phyloP scores from a whole-genome alignment of 1,139 yeast species.

The Hyphopichia burtonii region DNA sequence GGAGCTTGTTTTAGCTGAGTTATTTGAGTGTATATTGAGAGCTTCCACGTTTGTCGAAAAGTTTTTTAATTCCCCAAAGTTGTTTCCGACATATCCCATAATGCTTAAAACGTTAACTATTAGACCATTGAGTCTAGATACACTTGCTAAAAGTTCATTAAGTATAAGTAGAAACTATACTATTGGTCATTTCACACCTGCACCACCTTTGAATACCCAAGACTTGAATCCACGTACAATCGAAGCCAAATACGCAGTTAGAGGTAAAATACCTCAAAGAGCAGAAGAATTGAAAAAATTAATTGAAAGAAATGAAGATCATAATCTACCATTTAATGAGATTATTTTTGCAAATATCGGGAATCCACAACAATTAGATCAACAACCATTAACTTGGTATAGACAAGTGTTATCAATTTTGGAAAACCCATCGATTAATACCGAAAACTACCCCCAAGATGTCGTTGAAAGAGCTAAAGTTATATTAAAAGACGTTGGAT shows the following conservation, averaged over 20 bases:
- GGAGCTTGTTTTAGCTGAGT: too few relatives aligned
- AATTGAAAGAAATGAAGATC: slow-evolving; percentile 51
- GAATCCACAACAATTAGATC: slow-evolving; percentile 95
- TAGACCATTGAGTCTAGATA: neutral
- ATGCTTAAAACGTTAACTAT: too few relatives aligned
- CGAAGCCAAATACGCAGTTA: slow-evolving; percentile 90
- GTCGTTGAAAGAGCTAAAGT: slow-evolving; percentile 67
- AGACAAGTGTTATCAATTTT: slow-evolving; percentile 83
- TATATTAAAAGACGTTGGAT: slow-evolving; percentile 63
- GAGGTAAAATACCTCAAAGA: slow-evolving; percentile 89
- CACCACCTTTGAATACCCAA: slow-evolving; percentile 17
- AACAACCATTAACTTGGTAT: slow-evolving; percentile 91
- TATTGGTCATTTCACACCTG: slow-evolving; percentile 18
- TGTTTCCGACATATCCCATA: too few relatives aligned
- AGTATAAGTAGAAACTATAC: neutral
- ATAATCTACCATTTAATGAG: slow-evolving; percentile 68
- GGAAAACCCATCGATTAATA: slow-evolving; percentile 65
- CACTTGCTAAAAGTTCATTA: neutral
- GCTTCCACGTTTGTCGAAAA: too few relatives aligned
- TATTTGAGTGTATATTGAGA: too few relatives aligned
- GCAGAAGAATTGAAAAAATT: slow-evolving; percentile 75
- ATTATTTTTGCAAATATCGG: slow-evolving; percentile 93
- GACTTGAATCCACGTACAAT: slow-evolving; percentile 75
- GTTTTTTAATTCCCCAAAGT: too few relatives aligned
- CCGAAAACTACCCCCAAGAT: slow-evolving; percentile 56